A percentile compares a stretch with the other conserved stretches of the same genome.
Conservation (phyloP, 2,329 filamentous ascomycete genomes). For the Colletotrichum tropicicola region DNA sequence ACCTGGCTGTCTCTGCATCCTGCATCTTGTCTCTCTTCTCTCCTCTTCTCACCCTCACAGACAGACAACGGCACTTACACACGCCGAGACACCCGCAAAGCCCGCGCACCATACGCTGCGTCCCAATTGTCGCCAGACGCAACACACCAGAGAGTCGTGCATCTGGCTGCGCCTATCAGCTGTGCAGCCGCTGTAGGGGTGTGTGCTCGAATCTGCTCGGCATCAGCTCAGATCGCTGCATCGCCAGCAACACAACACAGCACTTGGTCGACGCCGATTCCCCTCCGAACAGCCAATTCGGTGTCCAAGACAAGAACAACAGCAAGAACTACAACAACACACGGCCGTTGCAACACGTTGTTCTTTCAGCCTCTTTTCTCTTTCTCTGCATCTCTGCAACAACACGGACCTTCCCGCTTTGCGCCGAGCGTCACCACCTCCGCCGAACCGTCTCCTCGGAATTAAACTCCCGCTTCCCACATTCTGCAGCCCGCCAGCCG, state of each 20-base stretch:
- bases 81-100: background rate
- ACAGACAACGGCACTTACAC: too few relatives aligned
- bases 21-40: too few relatives aligned
- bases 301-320: too few relatives aligned
- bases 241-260: background rate
- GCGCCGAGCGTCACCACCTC: conserved; percentile 20
- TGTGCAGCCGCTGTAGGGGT: conserved; percentile 6
- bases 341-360: background rate
- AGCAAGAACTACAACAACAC: background rate
- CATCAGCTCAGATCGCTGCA: conserved; percentile 9
- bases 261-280: background rate
- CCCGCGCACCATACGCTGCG: background rate
- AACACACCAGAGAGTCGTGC: background rate
- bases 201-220: conserved; percentile 10
- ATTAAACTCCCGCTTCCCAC: conserved; percentile 21
- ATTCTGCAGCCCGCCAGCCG: background rate
- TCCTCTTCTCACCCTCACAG: background rate
- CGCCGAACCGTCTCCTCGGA: conserved; percentile 28
- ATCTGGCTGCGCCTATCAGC: conserved; percentile 14
- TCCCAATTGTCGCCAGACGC: background rate
- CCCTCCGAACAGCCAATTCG: background rate
- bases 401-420: background rate
- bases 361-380: background rate
- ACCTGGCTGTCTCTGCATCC: too few relatives aligned
- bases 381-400: background rate